These are phyloP conservation scores for Cystobasidium sp. DNA, from an alignment of 1,284 basidiomycete genomes.

Conservation along the genomic window DNA sequence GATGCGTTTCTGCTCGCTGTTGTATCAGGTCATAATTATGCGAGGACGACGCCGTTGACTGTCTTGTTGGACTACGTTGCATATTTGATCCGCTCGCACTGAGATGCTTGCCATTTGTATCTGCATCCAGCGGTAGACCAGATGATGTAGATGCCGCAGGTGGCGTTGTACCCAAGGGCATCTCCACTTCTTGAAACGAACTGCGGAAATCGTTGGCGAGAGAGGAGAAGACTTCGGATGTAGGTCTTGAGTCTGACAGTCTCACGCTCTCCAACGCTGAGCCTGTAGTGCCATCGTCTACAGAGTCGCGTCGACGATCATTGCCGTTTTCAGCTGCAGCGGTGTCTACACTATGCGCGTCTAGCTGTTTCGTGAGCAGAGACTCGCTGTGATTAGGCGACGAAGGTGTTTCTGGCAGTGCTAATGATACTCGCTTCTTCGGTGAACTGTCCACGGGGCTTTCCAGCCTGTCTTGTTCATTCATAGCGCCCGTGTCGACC, in stretches of 20 bases:
- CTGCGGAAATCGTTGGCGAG: not conserved
- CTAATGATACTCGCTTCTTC: not conserved
- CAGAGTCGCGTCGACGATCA: not conserved
- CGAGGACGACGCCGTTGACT: conserved; percentile 18
- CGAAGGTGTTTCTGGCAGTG: not conserved
- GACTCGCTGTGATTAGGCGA: not conserved
- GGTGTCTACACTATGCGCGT: not conserved
- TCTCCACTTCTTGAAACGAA: not conserved
- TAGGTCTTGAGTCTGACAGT: conserved; percentile 9
- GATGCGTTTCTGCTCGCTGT: conserved; percentile 22
- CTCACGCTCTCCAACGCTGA: conserved; percentile 1
- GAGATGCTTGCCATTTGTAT: conserved; percentile 9
- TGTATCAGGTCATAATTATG: conserved; percentile 32
- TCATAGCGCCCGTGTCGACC: not conserved
- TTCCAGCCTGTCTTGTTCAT: not conserved
- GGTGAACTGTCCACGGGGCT: not conserved
- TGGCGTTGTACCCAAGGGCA: not conserved
- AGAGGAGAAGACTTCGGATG: not conserved
- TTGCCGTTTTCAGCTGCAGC: not conserved
- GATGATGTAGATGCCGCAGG: not conserved
- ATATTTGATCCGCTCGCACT: conserved; percentile 1
- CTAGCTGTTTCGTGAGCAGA: not conserved
- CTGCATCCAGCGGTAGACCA: not conserved
- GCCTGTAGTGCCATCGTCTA: not conserved
- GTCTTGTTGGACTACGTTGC: conserved; percentile 6